Percentiles rank a stretch among this genome's conserved stretches.
Evolutionary conservation across 495 filamentous ascomycete species (phyloP).

Genomic region (Daldinia caldariorum): DNA sequence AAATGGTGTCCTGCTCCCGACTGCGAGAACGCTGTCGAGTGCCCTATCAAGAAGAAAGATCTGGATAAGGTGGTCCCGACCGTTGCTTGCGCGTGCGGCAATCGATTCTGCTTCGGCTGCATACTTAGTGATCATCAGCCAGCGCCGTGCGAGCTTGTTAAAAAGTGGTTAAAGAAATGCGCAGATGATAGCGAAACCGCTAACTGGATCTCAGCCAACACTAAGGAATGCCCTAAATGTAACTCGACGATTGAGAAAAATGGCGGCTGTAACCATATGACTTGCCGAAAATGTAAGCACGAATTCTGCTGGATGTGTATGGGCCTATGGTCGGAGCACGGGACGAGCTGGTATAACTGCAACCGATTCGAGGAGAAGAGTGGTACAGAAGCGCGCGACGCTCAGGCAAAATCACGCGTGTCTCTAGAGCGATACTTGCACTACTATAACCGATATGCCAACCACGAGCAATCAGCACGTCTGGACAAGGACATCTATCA

Average conservation of each 20-base stretch:
- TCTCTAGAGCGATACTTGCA: slow-evolving; percentile 94
- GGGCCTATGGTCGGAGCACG: slow-evolving; percentile 98
- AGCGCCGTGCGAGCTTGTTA: slow-evolving; percentile 88
- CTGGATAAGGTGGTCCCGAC: slow-evolving; percentile 87
- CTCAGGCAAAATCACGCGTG: slow-evolving; percentile 87
- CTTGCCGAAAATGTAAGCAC: slow-evolving; percentile 96
- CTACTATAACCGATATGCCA: slow-evolving; percentile 98
- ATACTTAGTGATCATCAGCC: slow-evolving; percentile 92
- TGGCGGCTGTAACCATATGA: slow-evolving; percentile 99
- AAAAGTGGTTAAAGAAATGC: slow-evolving; percentile 98
- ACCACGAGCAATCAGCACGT: slow-evolving; percentile 97
- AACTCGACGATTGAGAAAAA: slow-evolving; percentile 99
- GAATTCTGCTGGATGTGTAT: slow-evolving; percentile 99
- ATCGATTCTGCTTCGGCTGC: slow-evolving; percentile 97
- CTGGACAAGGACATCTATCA: slow-evolving; percentile 94
- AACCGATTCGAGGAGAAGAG: slow-evolving; percentile 97
- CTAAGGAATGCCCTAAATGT: slow-evolving; percentile 97
- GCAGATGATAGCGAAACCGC: slow-evolving; percentile 98
- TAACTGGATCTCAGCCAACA: slow-evolving; percentile 99
- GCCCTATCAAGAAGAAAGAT: slow-evolving; percentile 83
- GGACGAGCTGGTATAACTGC: slow-evolving; percentile 99
- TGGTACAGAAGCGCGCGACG: slow-evolving; percentile 85
- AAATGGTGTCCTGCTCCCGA: slow-evolving; percentile 98
- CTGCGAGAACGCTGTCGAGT: slow-evolving; percentile 91
- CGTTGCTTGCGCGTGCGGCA: slow-evolving; percentile 81